Evolutionary conservation across 1,139 yeast genomes (phyloP).

Genomic region (Kodamaea derodonti): DNA sequence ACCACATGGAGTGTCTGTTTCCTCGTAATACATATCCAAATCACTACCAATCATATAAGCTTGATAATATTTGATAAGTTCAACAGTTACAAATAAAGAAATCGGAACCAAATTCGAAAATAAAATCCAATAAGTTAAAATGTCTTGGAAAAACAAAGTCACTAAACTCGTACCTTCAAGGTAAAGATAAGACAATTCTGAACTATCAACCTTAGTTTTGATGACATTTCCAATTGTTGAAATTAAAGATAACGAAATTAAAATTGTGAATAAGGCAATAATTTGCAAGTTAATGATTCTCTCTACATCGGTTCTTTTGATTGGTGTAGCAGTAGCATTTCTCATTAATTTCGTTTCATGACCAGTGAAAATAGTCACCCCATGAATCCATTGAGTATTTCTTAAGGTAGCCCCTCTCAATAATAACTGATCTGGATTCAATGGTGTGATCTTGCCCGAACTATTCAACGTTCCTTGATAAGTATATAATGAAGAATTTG

Average conservation of each 20-base stretch:
- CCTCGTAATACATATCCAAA: conserved; percentile 85
- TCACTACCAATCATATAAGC: conserved; percentile 93
- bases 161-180: conserved; percentile 68
- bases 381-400: conserved; percentile 94
- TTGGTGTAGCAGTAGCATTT: conserved; percentile 97
- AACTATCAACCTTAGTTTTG: conserved; percentile 53
- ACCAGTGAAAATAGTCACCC: conserved; percentile 91
- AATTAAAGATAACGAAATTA: conserved; percentile 69
- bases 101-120: conserved; percentile 96
- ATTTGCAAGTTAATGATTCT: conserved; percentile 91
- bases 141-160: conserved; percentile 74
- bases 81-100: conserved; percentile 92
- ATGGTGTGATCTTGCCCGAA: conserved; percentile 45
- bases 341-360: conserved; percentile 98
- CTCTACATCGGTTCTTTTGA: conserved; percentile 95
- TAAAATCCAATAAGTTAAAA: conserved; percentile 92
- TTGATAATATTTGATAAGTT: conserved; percentile 90
- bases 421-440: conserved; percentile 86
- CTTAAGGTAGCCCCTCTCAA: conserved; percentile 93
- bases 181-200: conserved; percentile 58
- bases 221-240: conserved; percentile 88
- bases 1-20: conserved; percentile 88
- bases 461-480: conserved; percentile 80
- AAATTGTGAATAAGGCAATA: conserved; percentile 76
- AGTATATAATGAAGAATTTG: conserved; percentile 90